Evolutionary conservation across 129 eudicot species (phyloP), one percentile per base, ranked within the genome.

Genomic region (Mikania micrantha): DNA sequence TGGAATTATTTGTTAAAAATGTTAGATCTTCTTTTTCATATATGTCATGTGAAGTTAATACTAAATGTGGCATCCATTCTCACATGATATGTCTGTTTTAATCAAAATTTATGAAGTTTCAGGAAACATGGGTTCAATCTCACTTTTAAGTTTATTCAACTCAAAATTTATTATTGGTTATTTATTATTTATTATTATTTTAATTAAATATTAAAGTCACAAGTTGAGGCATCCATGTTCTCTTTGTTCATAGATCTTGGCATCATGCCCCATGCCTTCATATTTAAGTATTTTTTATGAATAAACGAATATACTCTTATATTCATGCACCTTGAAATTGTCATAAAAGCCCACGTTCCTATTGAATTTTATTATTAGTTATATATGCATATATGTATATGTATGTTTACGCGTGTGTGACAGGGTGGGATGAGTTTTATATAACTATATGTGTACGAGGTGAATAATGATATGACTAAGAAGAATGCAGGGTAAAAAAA

Each of bases 201-300:
- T 9, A 45, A 17, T n/a, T n/a, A 13, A 7, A 25, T 44, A 75
- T 57, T 44, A 57, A 54, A 56, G 69, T 67, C 69, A 60, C 74
- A 47, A 67, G 74, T 67, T 35, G 74, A 44, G 74, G 69, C 64
- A 67, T 57, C 69, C 79, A 67, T 75, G 79, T 67, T 75, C 79
- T 67, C 74, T 57, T 66, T 75, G 74, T 67, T 67, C 35, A 67
- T 59, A 59, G 59, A 67, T 75, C 64, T 75, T 59, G 56, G 56
- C 74, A 35, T 40, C 74, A 34, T 75, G 74, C 25, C 79, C 79
- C 74, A 75, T 67, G 53, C 69, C n/a, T 54, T 6, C 24, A 44
- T 74, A 36, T 22, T 73, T 49, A 24, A 57, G 32, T 42, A 22
- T 1, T 57, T n/a, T n/a, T n/a, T n/a, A n/a, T n/a, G 38, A 45